phyloP scores from a whole-genome alignment of 75 land plant species.

The Pinus tabuliformis region DNA sequence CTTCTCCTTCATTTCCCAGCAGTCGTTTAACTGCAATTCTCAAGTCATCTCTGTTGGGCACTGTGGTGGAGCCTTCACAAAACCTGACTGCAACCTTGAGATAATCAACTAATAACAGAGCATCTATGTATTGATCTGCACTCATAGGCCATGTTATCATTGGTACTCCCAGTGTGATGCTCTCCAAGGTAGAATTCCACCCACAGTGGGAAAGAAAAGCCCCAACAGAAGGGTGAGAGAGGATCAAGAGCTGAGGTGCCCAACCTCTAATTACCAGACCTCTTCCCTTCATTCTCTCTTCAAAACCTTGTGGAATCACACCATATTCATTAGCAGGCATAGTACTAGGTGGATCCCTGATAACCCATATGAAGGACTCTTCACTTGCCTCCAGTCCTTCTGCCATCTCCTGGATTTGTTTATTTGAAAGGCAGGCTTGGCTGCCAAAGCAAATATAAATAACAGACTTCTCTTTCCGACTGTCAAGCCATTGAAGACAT shows the following conservation, averaged over 20 bases:
- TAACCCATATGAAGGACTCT: background rate
- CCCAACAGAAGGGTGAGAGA: conserved; percentile 39
- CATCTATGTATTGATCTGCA: background rate
- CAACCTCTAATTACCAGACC: conserved; percentile 41
- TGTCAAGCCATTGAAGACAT: conserved; percentile 16
- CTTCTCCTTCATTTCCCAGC: background rate
- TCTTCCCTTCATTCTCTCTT: conserved; percentile 26
- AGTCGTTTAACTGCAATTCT: background rate
- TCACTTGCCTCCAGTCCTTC: conserved; percentile 1
- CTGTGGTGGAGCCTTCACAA: background rate
- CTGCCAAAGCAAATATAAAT: background rate
- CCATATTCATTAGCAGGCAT: background rate
- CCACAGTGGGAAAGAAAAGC: conserved; percentile 59
- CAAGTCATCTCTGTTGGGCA: background rate
- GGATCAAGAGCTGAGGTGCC: conserved; percentile 44
- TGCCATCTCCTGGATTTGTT: background rate
- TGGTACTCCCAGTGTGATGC: conserved; percentile 34
- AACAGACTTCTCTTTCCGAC: background rate
- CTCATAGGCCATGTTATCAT: conserved; percentile 9
- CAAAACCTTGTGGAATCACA: conserved; percentile 30
- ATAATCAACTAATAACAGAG: background rate
- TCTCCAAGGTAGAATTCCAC: conserved; percentile 5
- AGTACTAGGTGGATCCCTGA: background rate
- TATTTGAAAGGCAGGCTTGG: background rate
- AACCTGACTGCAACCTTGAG: background rate